Percentiles rank a stretch among this genome's conserved stretches.
Conservation (phyloP, 768 basidiomycete species). For the Leccinum variicolor region DNA sequence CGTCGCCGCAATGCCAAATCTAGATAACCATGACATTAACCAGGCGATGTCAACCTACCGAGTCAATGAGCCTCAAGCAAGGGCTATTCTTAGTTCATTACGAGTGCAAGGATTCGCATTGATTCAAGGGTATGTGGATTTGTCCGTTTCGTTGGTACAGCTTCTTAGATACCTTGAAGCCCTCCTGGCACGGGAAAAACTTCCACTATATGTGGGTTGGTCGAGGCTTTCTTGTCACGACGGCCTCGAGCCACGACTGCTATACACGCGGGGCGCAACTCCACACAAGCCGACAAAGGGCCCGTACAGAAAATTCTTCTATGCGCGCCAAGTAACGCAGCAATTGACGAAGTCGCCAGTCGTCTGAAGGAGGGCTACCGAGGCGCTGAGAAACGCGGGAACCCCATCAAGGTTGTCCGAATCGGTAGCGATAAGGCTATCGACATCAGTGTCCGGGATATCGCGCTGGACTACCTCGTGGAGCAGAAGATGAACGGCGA, state of each 20-base stretch:
- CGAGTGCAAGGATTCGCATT: slow-evolving; percentile 75
- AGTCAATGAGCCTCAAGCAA: slow-evolving; percentile 93
- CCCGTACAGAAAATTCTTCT: slow-evolving; percentile 74
- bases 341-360: slow-evolving; percentile 92
- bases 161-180: slow-evolving; percentile 37
- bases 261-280: slow-evolving; percentile 45
- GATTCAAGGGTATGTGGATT: slow-evolving; percentile 82
- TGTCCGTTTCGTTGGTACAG: neutral
- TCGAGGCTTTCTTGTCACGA: slow-evolving; percentile 72
- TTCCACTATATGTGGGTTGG: slow-evolving; percentile 94
- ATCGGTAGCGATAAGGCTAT: slow-evolving; percentile 76
- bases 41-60: slow-evolving; percentile 65
- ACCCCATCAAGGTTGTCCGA: slow-evolving; percentile 82
- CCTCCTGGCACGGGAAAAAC: slow-evolving; percentile 99
- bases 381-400: slow-evolving; percentile 47
- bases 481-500: slow-evolving; percentile 63
- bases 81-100: slow-evolving; percentile 77
- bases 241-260: slow-evolving; percentile 48
- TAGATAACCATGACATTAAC: slow-evolving; percentile 51
- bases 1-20: slow-evolving; percentile 44
- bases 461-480: slow-evolving; percentile 84
- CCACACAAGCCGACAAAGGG: slow-evolving; percentile 38
- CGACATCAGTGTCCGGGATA: slow-evolving; percentile 75
- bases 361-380: slow-evolving; percentile 81
- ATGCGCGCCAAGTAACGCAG: slow-evolving; percentile 97